Evolutionary conservation across 2,329 filamentous ascomycete genomes (phyloP).

Genomic region (Sporothrix curviconia): DNA sequence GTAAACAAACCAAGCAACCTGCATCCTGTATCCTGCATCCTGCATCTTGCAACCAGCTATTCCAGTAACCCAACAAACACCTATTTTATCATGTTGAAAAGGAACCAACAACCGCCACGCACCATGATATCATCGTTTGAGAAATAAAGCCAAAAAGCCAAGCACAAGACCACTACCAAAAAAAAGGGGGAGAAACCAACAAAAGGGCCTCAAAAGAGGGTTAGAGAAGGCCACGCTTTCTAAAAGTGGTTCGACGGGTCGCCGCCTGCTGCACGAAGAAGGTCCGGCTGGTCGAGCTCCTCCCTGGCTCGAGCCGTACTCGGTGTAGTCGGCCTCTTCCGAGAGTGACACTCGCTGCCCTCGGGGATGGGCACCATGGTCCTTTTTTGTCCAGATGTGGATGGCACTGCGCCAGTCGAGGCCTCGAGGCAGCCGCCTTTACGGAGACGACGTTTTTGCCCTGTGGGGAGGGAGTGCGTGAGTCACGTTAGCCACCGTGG

Average conservation of each 20-base stretch:
- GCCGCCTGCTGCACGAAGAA: slow-evolving; percentile 10
- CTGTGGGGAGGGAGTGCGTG: slow-evolving; percentile 25
- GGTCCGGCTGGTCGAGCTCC: slow-evolving; percentile 39
- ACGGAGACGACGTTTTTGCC: slow-evolving; percentile 56
- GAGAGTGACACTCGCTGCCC: slow-evolving; percentile 50
- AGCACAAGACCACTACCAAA: too few relatives aligned
- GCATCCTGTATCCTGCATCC: too few relatives aligned
- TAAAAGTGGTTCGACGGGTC: slow-evolving; percentile 15
- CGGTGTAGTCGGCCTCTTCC: slow-evolving; percentile 42
- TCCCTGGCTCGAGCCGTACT: slow-evolving; percentile 40
- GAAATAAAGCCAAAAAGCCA: background rate
- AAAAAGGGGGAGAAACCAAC: background rate
- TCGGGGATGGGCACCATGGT: slow-evolving; percentile 65
- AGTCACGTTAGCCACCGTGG: background rate
- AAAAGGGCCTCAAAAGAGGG: too few relatives aligned
- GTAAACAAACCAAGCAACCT: background rate
- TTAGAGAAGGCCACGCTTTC: background rate
- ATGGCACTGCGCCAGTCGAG: slow-evolving; percentile 54
- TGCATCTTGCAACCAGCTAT: too few relatives aligned
- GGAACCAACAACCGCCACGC: too few relatives aligned
- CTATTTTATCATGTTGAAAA: background rate
- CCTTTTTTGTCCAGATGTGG: slow-evolving; percentile 62
- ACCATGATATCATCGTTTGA: background rate
- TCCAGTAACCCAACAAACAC: background rate
- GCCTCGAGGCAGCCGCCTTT: slow-evolving; percentile 58